phyloP scores from a whole-genome alignment of 1,284 basidiomycete genomes.

The Polyporus tsugae region DNA sequence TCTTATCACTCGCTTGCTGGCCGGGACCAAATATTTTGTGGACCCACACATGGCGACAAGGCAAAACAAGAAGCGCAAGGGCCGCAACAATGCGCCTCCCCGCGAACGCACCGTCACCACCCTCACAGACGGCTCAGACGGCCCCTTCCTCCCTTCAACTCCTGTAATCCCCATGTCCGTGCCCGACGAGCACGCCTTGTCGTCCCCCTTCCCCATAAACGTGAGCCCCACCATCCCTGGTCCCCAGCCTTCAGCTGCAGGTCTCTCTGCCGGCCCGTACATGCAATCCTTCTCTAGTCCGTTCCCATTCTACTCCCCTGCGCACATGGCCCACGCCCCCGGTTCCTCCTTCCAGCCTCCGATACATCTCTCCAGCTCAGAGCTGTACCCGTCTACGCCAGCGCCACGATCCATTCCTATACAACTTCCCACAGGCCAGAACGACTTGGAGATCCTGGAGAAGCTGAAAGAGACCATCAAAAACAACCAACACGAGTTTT shows the following conservation, averaged over 20 bases:
- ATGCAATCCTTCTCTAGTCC: slow-evolving; percentile 26
- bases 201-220: slow-evolving; percentile 42
- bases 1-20: slow-evolving; percentile 26
- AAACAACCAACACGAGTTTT: slow-evolving; percentile 73
- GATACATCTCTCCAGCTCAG: slow-evolving; percentile 35
- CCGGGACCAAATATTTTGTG: slow-evolving; percentile 30
- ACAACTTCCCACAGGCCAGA: slow-evolving; percentile 45
- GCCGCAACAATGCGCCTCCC: slow-evolving; percentile 55
- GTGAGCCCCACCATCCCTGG: slow-evolving; percentile 36
- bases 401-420: slow-evolving; percentile 25
- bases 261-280: slow-evolving; percentile 31
- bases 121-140: slow-evolving; percentile 62
- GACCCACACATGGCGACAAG: slow-evolving; percentile 58
- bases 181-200: slow-evolving; percentile 39
- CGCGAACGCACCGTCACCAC: slow-evolving; percentile 72
- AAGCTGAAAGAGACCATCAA: slow-evolving; percentile 76
- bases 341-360: slow-evolving; percentile 33
- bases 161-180: slow-evolving; percentile 48
- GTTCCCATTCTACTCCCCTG: slow-evolving; percentile 40
- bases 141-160: slow-evolving; percentile 54
- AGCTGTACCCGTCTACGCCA: slow-evolving; percentile 20
- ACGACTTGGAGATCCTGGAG: slow-evolving; percentile 75
- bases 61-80: slow-evolving; percentile 68
- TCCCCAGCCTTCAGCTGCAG: slow-evolving; percentile 27
- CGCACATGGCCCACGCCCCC: slow-evolving; percentile 29